phyloP scores from a whole-genome alignment of 2,329 filamentous ascomycete genomes.

The Colletotrichum scovillei region DNA sequence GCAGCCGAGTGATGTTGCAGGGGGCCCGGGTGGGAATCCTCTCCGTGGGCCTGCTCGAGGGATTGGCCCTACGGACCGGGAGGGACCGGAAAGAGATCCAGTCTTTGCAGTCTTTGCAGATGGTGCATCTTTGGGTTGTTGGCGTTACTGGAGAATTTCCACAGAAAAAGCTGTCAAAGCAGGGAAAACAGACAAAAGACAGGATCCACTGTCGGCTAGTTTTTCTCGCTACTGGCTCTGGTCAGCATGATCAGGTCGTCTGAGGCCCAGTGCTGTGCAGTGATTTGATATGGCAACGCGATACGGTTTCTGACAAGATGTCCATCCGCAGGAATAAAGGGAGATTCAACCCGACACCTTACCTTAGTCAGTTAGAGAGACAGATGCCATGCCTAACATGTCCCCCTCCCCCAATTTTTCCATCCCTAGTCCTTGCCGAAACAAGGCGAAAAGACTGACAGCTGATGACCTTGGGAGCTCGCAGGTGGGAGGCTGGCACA shows the following conservation, averaged over 20 bases:
- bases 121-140: background rate
- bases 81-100: background rate
- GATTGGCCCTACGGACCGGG: conserved; percentile 9
- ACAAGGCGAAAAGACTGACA: background rate
- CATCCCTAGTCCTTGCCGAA: background rate
- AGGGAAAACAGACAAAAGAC: background rate
- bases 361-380: background rate
- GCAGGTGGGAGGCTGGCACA: too few species aligned
- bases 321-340: background rate
- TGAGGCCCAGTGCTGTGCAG: background rate
- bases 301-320: background rate
- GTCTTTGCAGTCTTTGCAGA: background rate
- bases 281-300: background rate
- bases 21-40: background rate
- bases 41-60: background rate
- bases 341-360: background rate
- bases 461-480: background rate
- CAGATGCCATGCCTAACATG: background rate
- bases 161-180: conserved; percentile 19
- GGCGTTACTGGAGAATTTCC: conserved; percentile 1
- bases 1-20: background rate
- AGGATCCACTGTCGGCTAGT: background rate
- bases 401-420: background rate
- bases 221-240: background rate
- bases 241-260: too few species aligned